Base-by-base conservation (phyloP, 2,329 filamentous ascomycete genomes). In the Scopulariopsis brevicaulis region DNA sequence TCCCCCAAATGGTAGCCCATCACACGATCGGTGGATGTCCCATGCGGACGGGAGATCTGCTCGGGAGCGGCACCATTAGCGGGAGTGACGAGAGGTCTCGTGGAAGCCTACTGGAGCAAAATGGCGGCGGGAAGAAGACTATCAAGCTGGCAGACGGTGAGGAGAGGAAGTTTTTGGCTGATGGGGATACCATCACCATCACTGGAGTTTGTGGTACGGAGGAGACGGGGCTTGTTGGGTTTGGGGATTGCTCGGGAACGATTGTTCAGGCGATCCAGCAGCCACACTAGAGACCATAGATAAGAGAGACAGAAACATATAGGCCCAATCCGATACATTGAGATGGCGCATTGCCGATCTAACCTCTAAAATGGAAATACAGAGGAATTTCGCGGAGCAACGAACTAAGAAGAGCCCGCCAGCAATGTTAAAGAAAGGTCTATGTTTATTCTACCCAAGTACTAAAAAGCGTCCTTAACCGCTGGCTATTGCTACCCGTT, bases 1-100 rank as follows among this genome's bases (percentile, higher is more conserved):
- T 90, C 73, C 80, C 87, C 0, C 90, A 94, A 67, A 92, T 93
- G 88, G 74, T 94, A 37, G 81, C 89, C 0, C 89, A 94, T 70
- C 89, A 94, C 69, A 85, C 86, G 2, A 80, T 90, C 59, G 87
- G 84, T 0, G 89, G 89, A 7, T 94, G 89, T 69, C 84, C 85
- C 8, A 78, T 94, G 71, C 80, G 83, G 6, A 78, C 84, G 0
- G 89, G 89, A 52, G 89, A 95, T 66, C 68, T 94, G 51, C 72
- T 95, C 1, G 89, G 89, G 2, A 89, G 85, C 0, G 89, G 89
- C 8, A 94, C 89, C 0, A 92, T 94, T 62, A 74, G 72, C 0
- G 89, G 89, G 6, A 79, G 81, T 6, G 75, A 84, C 60, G 51
- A 70, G 6, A 87, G 87, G 12, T 81, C 82, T 7, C 75, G 84